A percentile compares a stretch with the other conserved stretches of the same genome.
Evolutionary conservation across 2,329 filamentous ascomycete species (phyloP).

Genomic region (Ophiocordyceps camponoti-rufipedis): DNA sequence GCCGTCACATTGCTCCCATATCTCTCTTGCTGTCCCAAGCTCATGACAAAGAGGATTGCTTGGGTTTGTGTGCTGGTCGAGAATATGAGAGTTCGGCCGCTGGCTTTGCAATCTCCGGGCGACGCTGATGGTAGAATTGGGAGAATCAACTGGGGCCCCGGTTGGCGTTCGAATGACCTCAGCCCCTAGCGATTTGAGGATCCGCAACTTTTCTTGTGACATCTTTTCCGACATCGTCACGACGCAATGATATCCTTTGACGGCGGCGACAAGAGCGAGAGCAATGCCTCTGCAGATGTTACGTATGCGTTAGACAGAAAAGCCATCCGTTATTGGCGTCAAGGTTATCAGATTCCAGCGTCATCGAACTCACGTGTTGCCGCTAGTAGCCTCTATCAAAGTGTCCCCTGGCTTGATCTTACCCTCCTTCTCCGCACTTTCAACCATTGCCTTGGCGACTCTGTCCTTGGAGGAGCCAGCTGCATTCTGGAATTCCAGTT

Average conservation of each 20-base stretch:
- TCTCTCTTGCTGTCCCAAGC: conserved; percentile 84
- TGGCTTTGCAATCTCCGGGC: conserved; percentile 82
- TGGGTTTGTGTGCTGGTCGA: conserved; percentile 85
- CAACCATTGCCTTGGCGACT: conserved; percentile 93
- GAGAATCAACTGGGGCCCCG: conserved; percentile 82
- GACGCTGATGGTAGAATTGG: conserved; percentile 94
- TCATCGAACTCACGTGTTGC: conserved; percentile 48
- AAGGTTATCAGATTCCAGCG: conserved; percentile 1
- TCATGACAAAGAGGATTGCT: conserved; percentile 94
- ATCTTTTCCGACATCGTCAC: conserved; percentile 99
- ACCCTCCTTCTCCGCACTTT: conserved; percentile 79
- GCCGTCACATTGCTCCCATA: conserved; percentile 79
- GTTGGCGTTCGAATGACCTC: conserved; percentile 97
- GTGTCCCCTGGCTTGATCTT: conserved; percentile 95
- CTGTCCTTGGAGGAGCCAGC: conserved; percentile 89
- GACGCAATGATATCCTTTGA: conserved; percentile 97
- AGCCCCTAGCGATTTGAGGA: conserved; percentile 80
- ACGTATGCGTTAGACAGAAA: too few relatives aligned
- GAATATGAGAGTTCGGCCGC: conserved; percentile 88
- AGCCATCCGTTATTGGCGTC: too few relatives aligned
- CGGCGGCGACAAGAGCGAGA: conserved; percentile 77
- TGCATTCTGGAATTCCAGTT: conserved; percentile 85
- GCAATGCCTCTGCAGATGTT: conserved; percentile 51
- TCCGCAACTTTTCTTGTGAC: conserved; percentile 94
- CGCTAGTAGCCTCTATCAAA: conserved; percentile 92